Evolutionary conservation across 1,284 basidiomycete species (phyloP).

Genomic region (Ustilago curta): DNA sequence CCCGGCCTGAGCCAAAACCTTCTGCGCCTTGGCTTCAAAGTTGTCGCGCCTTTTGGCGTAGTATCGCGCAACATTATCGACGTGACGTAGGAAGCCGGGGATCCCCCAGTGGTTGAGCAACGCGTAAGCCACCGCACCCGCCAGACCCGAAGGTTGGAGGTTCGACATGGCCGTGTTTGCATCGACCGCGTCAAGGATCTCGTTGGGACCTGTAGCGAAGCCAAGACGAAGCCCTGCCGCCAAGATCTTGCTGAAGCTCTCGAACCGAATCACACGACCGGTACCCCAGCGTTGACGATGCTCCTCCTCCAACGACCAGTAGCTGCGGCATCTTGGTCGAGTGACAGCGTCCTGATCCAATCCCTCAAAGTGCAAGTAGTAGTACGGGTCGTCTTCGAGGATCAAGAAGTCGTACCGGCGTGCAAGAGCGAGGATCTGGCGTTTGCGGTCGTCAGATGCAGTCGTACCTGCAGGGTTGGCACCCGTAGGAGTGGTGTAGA

Average conservation of each 20-base stretch:
- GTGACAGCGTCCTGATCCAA: slow-evolving; percentile 60
- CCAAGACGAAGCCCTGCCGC: slow-evolving; percentile 74
- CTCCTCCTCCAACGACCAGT: slow-evolving; percentile 65
- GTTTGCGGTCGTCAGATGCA: slow-evolving; percentile 75
- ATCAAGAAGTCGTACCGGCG: slow-evolving; percentile 52
- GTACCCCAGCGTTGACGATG: slow-evolving; percentile 53
- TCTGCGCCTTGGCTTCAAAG: slow-evolving; percentile 81
- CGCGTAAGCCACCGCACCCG: slow-evolving; percentile 80
- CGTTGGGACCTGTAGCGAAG: slow-evolving; percentile 82
- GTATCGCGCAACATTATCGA: slow-evolving; percentile 77
- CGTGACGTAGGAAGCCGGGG: slow-evolving; percentile 82
- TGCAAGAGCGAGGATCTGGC: slow-evolving; percentile 79
- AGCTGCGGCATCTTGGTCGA: slow-evolving; percentile 48
- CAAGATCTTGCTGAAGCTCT: slow-evolving; percentile 74
- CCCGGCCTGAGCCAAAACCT: slow-evolving; percentile 74
- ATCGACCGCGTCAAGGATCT: slow-evolving; percentile 81
- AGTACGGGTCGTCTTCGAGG: slow-evolving; percentile 65
- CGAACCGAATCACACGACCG: slow-evolving; percentile 66
- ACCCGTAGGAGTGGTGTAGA: slow-evolving; percentile 79
- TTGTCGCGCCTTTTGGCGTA: slow-evolving; percentile 82
- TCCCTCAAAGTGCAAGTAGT: slow-evolving; percentile 62
- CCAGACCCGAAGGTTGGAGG: slow-evolving; percentile 78
- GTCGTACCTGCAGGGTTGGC: slow-evolving; percentile 68
- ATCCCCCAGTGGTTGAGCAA: slow-evolving; percentile 78
- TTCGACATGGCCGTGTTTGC: slow-evolving; percentile 78